These are phyloP conservation scores for Gynochthodes officinalis DNA, from an alignment of 257 asterid species.

Conservation along the genomic window DNA sequence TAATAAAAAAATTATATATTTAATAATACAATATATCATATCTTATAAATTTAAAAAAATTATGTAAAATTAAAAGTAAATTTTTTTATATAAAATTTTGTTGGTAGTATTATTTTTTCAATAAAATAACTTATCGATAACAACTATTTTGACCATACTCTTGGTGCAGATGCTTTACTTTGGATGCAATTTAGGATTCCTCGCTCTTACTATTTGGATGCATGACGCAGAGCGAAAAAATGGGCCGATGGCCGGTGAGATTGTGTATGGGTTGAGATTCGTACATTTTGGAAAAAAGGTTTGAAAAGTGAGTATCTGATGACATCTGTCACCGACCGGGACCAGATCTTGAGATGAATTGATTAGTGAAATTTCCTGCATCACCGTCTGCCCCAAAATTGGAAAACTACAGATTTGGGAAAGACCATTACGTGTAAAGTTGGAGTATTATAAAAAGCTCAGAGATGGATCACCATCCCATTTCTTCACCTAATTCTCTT, in stretches of 20 bases:
- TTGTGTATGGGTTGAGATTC: slow-evolving; percentile 5
- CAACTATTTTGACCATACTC: too few relatives aligned
- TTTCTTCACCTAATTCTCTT: background rate
- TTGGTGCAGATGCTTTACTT: too few relatives aligned
- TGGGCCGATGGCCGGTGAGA: slow-evolving; percentile 37
- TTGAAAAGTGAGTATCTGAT: slow-evolving; percentile 8
- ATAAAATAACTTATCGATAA: too few relatives aligned
- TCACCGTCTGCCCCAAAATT: background rate
- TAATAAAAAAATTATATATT: too few relatives aligned
- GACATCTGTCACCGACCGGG: slow-evolving; percentile 37
- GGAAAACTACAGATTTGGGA: background rate
- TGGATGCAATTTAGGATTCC: slow-evolving; percentile 23
- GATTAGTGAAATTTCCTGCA: background rate
- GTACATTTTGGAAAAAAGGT: background rate
- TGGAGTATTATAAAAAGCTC: background rate
- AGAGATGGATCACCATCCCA: background rate
- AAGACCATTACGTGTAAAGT: background rate
- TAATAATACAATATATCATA: too few relatives aligned
- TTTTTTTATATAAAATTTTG: too few relatives aligned
- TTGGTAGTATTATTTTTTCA: too few relatives aligned
- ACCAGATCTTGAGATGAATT: slow-evolving; percentile 18
- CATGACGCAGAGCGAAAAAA: slow-evolving; percentile 1
- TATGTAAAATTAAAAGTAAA: too few relatives aligned
- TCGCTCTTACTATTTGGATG: background rate
- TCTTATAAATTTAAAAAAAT: too few relatives aligned